Conservation (phyloP, 2,329 filamentous ascomycete species). For the Sclerotinia trifoliorum region DNA sequence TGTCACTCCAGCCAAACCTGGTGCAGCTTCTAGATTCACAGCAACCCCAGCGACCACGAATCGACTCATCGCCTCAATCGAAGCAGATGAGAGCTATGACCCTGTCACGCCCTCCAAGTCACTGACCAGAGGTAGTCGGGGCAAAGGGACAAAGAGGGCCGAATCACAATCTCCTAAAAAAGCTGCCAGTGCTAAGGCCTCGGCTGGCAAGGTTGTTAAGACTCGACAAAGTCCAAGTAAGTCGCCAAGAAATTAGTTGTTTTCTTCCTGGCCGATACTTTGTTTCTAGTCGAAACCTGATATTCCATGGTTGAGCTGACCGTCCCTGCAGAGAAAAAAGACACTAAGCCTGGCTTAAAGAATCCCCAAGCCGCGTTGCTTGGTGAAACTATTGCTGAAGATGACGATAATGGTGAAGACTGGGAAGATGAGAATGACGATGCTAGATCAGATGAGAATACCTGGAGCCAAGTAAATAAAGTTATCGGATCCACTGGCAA, state of each 20-base stretch:
- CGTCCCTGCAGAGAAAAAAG: background rate
- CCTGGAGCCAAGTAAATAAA: background rate
- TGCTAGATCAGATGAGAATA: background rate
- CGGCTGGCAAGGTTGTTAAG: background rate
- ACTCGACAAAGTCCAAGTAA: background rate
- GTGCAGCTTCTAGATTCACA: background rate
- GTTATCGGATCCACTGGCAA: constrained; percentile 4
- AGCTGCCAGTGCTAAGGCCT: background rate
- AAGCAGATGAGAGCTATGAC: background rate
- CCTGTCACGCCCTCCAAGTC: constrained; percentile 1
- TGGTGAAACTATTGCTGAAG: background rate
- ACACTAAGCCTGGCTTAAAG: background rate
- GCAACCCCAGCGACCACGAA: background rate
- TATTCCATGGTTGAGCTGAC: background rate
- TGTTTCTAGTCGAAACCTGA: background rate
- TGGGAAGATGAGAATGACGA: background rate
- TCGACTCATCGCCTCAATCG: background rate
- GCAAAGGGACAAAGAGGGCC: background rate
- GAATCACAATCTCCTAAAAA: background rate
- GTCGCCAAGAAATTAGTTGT: background rate
- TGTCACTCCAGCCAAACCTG: constrained; percentile 1
- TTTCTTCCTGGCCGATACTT: background rate
- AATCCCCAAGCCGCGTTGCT: background rate
- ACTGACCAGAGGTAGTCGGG: background rate
- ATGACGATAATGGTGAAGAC: background rate